phyloP scores from a whole-genome alignment of 2,329 filamentous ascomycete genomes.

The Aspergillus proliferans region DNA sequence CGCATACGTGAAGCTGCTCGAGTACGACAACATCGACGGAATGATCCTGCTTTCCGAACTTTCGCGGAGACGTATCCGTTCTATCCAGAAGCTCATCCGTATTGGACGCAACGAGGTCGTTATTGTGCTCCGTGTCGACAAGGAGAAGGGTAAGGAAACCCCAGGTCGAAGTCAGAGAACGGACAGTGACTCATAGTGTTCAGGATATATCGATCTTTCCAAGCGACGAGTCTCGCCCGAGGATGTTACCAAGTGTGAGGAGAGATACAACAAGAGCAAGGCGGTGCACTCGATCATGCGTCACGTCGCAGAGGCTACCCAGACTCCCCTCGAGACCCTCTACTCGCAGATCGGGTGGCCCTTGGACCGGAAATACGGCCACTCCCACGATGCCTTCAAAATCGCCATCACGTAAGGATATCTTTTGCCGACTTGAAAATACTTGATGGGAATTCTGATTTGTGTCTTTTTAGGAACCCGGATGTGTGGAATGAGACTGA shows the following conservation, averaged over 20 bases:
- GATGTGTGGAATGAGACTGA: constrained; percentile 91
- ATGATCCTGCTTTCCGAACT: constrained; percentile 99
- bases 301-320: constrained; percentile 95
- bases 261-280: constrained; percentile 99
- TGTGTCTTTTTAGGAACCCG: constrained; percentile 60
- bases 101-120: constrained; percentile 98
- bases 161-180: not conserved
- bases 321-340: constrained; percentile 84
- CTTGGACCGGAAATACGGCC: constrained; percentile 93
- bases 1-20: constrained; percentile 97
- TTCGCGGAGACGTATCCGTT: constrained; percentile 94
- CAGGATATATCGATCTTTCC: constrained; percentile 93
- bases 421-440: not conserved
- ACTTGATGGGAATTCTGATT: constrained; percentile 4
- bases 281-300: constrained; percentile 99
- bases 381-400: constrained; percentile 97
- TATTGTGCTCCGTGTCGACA: constrained; percentile 96
- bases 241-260: constrained; percentile 97
- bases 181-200: constrained; percentile 14
- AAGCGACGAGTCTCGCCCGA: constrained; percentile 97
- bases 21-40: constrained; percentile 99
- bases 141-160: constrained; percentile 73
- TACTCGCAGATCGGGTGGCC: constrained; percentile 97
- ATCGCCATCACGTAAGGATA: constrained; percentile 84
- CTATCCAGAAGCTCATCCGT: constrained; percentile 97